Base-by-base conservation (phyloP, 208 protist species). In the Trypanosoma congolense region DNA sequence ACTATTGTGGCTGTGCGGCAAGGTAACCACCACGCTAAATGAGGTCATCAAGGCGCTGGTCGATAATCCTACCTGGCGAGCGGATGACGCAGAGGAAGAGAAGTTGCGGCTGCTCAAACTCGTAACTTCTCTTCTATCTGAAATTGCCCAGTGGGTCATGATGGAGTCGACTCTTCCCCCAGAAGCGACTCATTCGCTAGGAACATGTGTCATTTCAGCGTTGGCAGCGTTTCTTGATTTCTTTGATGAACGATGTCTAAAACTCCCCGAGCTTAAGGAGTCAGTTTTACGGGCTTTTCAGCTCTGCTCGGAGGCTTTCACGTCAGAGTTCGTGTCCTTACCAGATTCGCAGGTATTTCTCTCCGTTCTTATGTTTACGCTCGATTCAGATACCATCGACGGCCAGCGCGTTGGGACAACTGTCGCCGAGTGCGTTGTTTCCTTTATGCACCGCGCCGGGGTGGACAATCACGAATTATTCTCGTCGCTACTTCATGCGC, bases 161-260 rank as follows among this genome's bases (percentile, higher is more conserved):
- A 55, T 90, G 47, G 82, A 88, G 54, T 87, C 74, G 67, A 84
- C 78, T 28, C 57, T 89, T 42, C 59, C 76, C 1, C 67, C 73
- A 18, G 65, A 81, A 8, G 71, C 76, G 10, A 61, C 70, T 3
- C 44, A 50, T 25, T 18, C 64, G 1, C 19, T 93, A 21, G 58
- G 61, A 22, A 52, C 31, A 14, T 64, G 61, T 44, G 65, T 76
- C 19, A 68, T 85, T 22, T 71, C 70, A 26, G 52, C 67, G 16
- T 56, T 82, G 9, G 79, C 72, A 26, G 36, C 40, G 10, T 56
- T 92, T 46, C 63, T 92, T 24, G 60, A 49, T 8, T 70, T 73
- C 54, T 71, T 87, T 46, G 73, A 85, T 70, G 74, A 74, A 51
- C 70, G 68, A 0, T 75, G 55, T 47, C 65, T 80, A 10, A 57